phyloP scores from a whole-genome alignment of 208 protist species.

The Novymonas esmeraldas region DNA sequence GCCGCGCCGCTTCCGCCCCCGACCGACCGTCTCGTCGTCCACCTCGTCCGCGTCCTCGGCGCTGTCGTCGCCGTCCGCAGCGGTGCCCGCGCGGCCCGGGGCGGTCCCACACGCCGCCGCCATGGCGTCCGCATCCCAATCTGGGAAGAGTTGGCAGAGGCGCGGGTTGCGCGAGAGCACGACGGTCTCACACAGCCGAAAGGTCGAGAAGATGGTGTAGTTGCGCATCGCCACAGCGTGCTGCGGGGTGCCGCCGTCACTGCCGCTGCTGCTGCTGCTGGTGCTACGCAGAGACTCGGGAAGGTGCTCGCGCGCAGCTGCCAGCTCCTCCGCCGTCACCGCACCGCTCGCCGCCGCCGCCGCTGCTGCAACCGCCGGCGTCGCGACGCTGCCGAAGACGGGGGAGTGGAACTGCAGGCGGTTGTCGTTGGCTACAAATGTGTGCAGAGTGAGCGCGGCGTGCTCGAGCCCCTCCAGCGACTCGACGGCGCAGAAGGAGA shows the following conservation, averaged over 20 bases:
- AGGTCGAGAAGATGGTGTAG: conserved; percentile 48
- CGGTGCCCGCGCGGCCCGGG: conserved; percentile 4
- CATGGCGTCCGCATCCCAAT: conserved; percentile 10
- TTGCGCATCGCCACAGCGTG: conserved; percentile 41
- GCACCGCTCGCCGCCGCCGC: too few relatives aligned
- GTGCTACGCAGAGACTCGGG: conserved; percentile 5
- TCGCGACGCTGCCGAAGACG: conserved; percentile 1
- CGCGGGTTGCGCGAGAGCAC: conserved; percentile 76
- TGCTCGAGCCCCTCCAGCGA: conserved; percentile 72
- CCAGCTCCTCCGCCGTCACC: not conserved
- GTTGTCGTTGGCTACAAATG: conserved; percentile 88
- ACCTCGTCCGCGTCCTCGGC: not conserved
- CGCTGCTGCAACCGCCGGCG: not conserved
- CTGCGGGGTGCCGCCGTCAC: not conserved
- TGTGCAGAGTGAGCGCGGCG: conserved; percentile 54
- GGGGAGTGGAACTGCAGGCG: conserved; percentile 60
- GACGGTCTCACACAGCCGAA: conserved; percentile 66
- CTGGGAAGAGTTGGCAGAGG: conserved; percentile 40
- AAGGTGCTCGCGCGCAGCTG: conserved; percentile 2
- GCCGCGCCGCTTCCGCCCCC: too few relatives aligned
- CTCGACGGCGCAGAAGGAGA: conserved; percentile 62
- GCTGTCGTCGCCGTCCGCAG: conserved; percentile 14
- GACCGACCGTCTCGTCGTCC: not conserved
- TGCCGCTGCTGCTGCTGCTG: not conserved
- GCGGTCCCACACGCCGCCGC: conserved; percentile 1